A percentile compares a stretch with the other conserved stretches of the same genome.
Evolutionary conservation across 768 basidiomycete species (phyloP).

Genomic region (Rhizopogon sp.): DNA sequence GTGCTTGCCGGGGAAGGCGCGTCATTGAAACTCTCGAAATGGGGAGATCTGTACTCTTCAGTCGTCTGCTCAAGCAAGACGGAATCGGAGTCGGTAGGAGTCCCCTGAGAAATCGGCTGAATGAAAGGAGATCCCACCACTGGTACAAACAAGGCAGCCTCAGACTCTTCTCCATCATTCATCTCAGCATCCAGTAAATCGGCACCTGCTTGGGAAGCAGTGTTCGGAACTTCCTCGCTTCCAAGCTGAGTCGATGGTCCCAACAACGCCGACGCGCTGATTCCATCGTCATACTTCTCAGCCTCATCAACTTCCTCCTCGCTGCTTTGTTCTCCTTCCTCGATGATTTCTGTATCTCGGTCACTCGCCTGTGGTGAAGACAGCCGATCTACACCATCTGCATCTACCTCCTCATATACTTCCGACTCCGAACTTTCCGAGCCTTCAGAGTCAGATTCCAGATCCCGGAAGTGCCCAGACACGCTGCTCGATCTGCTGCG

Average conservation of each 20-base stretch:
- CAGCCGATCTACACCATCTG: slow-evolving; percentile 2
- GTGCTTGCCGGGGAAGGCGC: not conserved
- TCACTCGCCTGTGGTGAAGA: not conserved
- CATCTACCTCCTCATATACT: slow-evolving; percentile 1
- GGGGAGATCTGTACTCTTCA: not conserved
- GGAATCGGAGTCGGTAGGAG: not conserved
- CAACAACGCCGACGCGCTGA: slow-evolving; percentile 22
- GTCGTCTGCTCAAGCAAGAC: not conserved
- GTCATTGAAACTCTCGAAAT: not conserved
- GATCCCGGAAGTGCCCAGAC: slow-evolving; percentile 22
- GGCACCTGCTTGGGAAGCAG: not conserved
- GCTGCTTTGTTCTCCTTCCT: not conserved
- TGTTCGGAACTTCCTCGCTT: slow-evolving; percentile 2
- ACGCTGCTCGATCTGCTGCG: slow-evolving; percentile 57
- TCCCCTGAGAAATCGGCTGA: not conserved
- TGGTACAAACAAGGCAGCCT: not conserved
- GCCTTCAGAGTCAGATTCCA: slow-evolving; percentile 16
- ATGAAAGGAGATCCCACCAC: not conserved
- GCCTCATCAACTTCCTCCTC: slow-evolving; percentile 31
- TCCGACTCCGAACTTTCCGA: slow-evolving; percentile 23
- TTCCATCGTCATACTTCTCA: slow-evolving; percentile 30
- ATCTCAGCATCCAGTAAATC: not conserved
- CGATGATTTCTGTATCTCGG: not conserved
- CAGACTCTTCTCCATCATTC: not conserved
- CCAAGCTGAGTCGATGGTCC: slow-evolving; percentile 9